phyloP scores from a whole-genome alignment of 305 asterid species.

The Fraxinus velutina region DNA sequence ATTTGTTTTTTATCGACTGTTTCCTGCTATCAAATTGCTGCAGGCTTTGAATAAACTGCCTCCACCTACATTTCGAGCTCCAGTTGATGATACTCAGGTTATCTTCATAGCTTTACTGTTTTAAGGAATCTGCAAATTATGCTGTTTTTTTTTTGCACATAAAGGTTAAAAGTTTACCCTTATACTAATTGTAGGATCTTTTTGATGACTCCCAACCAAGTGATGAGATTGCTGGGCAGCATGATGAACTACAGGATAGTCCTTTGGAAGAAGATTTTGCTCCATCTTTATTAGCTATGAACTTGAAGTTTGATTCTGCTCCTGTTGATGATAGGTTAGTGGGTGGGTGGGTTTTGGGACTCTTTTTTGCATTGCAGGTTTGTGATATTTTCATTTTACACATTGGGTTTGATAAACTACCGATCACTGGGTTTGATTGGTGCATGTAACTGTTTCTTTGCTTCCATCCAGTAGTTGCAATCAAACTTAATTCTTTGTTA shows the following conservation, averaged over 20 bases:
- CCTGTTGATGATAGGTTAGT: conserved; percentile 62
- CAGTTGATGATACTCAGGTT: conserved; percentile 70
- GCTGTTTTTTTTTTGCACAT: conserved; percentile 1
- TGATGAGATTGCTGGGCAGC: conserved; percentile 31
- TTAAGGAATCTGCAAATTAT: conserved; percentile 14
- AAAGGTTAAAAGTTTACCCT: conserved; percentile 25
- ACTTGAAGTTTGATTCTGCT: conserved; percentile 73
- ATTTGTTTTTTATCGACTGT: conserved; percentile 3
- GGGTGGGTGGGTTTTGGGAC: conserved; percentile 3
- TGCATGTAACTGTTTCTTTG: neutral
- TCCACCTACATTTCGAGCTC: conserved; percentile 53
- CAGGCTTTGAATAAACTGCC: conserved; percentile 49
- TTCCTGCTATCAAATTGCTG: conserved; percentile 25
- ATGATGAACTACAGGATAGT: conserved; percentile 35
- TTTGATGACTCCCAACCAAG: conserved; percentile 57
- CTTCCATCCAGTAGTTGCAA: neutral
- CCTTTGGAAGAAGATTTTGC: conserved; percentile 52
- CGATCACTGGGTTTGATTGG: neutral
- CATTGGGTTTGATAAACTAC: conserved; percentile 10
- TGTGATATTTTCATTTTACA: conserved; percentile 5
- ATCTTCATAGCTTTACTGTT: conserved; percentile 18
- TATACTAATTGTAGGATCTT: conserved; percentile 53
- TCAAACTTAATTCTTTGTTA: conserved; percentile 9
- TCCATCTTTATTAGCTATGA: conserved; percentile 65
- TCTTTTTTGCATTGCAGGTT: neutral